Conservation (phyloP, 1,284 basidiomycete species). For the Pisolithus thermaeus region DNA sequence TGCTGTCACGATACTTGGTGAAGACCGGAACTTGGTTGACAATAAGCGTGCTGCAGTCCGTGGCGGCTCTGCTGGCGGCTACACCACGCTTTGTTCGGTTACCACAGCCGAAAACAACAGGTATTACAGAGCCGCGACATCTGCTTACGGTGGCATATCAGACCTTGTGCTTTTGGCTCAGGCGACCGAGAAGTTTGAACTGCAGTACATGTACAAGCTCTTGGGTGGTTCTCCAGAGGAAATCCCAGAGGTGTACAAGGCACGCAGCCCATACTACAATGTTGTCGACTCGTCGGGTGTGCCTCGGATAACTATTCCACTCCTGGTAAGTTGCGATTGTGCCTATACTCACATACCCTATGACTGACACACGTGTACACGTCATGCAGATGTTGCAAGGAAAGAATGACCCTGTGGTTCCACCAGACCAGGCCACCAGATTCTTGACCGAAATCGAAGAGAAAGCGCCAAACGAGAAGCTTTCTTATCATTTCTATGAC, state of each 20-base stretch:
- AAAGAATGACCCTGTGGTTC: conserved; percentile 50
- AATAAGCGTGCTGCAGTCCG: conserved; percentile 50
- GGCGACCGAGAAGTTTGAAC: conserved; percentile 62
- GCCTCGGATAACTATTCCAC: conserved; percentile 6
- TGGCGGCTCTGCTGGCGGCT: conserved; percentile 56
- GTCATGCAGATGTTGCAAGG: conserved; percentile 48
- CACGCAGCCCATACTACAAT: conserved; percentile 12
- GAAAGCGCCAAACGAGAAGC: neutral
- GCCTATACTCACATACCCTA: no score
- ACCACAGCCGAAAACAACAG: conserved; percentile 27
- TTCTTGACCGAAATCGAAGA: conserved; percentile 37
- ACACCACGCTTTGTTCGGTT: conserved; percentile 47
- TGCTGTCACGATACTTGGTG: conserved; percentile 4
- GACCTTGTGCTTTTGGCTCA: conserved; percentile 41
- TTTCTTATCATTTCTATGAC: conserved; percentile 36
- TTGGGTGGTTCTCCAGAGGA: conserved; percentile 41
- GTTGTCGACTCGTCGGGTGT: neutral
- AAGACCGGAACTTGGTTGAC: conserved; percentile 8
- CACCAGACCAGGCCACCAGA: conserved; percentile 45
- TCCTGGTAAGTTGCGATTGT: conserved; percentile 12
- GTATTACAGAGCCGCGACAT: conserved; percentile 28
- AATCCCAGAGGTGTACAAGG: conserved; percentile 5
- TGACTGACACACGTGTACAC: neutral
- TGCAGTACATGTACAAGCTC: conserved; percentile 43
- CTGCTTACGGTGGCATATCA: conserved; percentile 47